phyloP scores from a whole-genome alignment of 2,329 filamentous ascomycete genomes.

The Pseudonectria foliicola region DNA sequence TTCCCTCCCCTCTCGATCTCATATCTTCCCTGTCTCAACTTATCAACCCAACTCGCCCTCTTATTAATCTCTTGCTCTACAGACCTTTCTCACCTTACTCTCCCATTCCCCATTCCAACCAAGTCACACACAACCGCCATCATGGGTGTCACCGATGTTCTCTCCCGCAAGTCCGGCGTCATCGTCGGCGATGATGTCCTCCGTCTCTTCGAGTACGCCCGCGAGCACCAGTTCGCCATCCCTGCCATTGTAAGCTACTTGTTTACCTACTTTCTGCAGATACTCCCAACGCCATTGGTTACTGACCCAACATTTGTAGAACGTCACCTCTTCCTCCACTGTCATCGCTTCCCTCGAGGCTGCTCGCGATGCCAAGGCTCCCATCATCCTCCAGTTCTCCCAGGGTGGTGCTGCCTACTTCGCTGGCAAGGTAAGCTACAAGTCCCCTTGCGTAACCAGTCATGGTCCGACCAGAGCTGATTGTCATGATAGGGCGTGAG shows the following conservation, averaged over 20 bases:
- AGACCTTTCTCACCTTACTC: conserved; percentile 11
- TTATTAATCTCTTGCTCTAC: conserved; percentile 11
- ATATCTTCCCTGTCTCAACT: conserved; percentile 7
- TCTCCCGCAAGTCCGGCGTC: conserved; percentile 47
- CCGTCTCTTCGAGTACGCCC: conserved; percentile 79
- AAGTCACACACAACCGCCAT: conserved; percentile 21
- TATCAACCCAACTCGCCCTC: conserved; percentile 17
- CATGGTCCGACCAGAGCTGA: background rate
- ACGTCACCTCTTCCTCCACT: conserved; percentile 85
- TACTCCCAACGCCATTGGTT: background rate
- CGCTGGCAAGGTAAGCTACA: conserved; percentile 75
- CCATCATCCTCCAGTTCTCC: conserved; percentile 87
- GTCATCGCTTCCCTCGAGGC: conserved; percentile 82
- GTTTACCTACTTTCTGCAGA: conserved; percentile 3
- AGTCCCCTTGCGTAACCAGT: no score
- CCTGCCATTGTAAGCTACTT: conserved; percentile 59
- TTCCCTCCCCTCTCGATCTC: conserved; percentile 6
- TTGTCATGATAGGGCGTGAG: conserved; percentile 53
- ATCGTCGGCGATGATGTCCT: conserved; percentile 49
- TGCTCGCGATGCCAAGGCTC: conserved; percentile 82
- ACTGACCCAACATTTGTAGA: conserved; percentile 32
- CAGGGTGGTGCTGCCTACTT: conserved; percentile 94
- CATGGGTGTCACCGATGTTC: conserved; percentile 34
- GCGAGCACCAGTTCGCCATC: conserved; percentile 82
- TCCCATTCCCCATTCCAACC: conserved; percentile 4